Base-by-base conservation (phyloP, 2,329 filamentous ascomycete genomes). In the Trichophyton simii region DNA sequence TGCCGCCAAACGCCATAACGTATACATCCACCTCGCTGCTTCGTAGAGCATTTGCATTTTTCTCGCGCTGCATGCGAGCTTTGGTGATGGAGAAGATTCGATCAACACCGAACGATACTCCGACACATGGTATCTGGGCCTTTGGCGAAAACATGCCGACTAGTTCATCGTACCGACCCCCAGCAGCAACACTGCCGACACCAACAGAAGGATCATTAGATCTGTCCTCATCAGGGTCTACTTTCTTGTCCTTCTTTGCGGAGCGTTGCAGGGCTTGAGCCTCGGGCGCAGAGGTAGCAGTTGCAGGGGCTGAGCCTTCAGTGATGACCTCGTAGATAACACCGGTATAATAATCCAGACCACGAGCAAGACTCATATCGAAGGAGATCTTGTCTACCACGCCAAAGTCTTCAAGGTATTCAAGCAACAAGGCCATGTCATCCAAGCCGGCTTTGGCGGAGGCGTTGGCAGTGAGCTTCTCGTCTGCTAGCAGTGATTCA, bases 21-120 rank as follows among this genome's bases (percentile, higher is more conserved):
- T 85, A 96, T 54, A 91, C 91, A 70, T 97, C 91, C 2, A 91
- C 87, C 68, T 94, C 88, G 69, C 86, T 90, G 65, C 81, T 80
- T 65, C 88, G 79, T 59, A 85, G 76, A 34, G 76, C 67, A n/a
- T 76, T 74, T 60, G 77, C 81, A 68, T 82, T 80, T 62, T 83
- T 82, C 62, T 78, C 73, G 41, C 81, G 82, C 64, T 83, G 84
- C 72, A 89, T 81, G 57, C 86, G 82, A 11, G 89, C 86, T 74
- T 95, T 91, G 66, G 87, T 89, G 70, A 96, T 91, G 68, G 88
- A 90, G 77, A 95, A 96, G 70, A 97, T 96, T 68, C 92, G 87
- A 75, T 97, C 92, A 57, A 96, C 89, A 61, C 92, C 92, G 71
- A 97, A 96, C 1, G 91, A 96, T 67, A 95, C 88, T 65, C 89